Evolutionary conservation across 306 rosid species (phyloP), one percentile per base, ranked within the genome.

Genomic region (Pyrus communis): DNA sequence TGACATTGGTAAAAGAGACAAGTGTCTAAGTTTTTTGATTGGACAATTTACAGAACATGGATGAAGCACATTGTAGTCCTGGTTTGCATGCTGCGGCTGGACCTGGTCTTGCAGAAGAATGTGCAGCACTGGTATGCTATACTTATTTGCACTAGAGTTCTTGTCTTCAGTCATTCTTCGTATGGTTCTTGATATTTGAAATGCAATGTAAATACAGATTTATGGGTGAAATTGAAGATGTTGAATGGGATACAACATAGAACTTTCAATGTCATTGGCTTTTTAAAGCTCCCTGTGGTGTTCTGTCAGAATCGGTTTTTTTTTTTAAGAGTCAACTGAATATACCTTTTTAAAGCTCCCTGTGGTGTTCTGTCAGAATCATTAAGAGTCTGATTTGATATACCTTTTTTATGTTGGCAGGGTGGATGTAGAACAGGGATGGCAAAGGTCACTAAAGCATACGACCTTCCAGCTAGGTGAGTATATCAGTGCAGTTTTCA

Each of bases 391-490:
- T 81, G 71, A 82, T 73, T 70, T 63, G 63, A 38, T 76, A 43
- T 70, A 76, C 75, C 82, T 85, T 78, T 78, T 81, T 33, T 57
- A 46, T 87, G 59, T 79, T 80, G 85, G 60, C 75, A 96, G 99
- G 99, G 98, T 82, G 99, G 98, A 71, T 96, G 99, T 78, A 91
- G 99, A 74, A 96, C 98, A 46, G 99, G 99, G 83, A 91, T 96
- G 99, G 98, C 99, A 73, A 96, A 91, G 89, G 89, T 83, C 84
- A 89, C 99, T 77, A 87, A 74, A 81, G 99, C 93, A 9, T 96
- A 91, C 59, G 93, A 96, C 79, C 99, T 96, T 86, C 97, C 98
- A 77, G 97, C 98, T 68, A 96, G 99, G 99, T 94, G 85, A 75
- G 89, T 78, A 51, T 74, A 55, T 74, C 40, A 19, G 21, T 60